These are phyloP conservation scores for Elaeis oleifera DNA, from an alignment of 202 grass and related monocot genomes.

Conservation along the genomic window DNA sequence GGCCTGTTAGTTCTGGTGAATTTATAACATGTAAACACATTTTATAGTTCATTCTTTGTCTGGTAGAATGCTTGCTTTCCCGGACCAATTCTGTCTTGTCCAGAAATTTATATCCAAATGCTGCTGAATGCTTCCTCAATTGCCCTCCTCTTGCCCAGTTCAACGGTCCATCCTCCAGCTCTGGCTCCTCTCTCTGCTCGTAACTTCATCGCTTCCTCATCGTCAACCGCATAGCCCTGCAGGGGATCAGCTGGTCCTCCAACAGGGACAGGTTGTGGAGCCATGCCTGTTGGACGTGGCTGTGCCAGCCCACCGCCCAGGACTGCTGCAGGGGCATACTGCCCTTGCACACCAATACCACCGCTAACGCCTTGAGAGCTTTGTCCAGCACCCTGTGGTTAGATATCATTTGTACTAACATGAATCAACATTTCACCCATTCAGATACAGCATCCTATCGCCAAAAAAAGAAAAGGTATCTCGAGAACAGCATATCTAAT, in stretches of 20 bases:
- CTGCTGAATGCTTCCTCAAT: slow-evolving; percentile 71
- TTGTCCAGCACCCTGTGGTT: slow-evolving; percentile 51
- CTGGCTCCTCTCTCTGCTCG: slow-evolving; percentile 46
- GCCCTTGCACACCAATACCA: slow-evolving; percentile 45
- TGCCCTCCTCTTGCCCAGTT: slow-evolving; percentile 68
- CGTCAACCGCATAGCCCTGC: slow-evolving; percentile 38
- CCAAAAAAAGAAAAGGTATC: too few species aligned
- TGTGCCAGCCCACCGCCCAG: slow-evolving; percentile 42
- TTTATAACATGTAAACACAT: too few species aligned
- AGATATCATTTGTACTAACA: too few species aligned
- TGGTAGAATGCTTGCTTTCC: too few species aligned
- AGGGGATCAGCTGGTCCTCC: slow-evolving; percentile 32
- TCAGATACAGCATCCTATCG: too few species aligned
- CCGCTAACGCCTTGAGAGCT: slow-evolving; percentile 50
- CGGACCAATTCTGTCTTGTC: too few species aligned
- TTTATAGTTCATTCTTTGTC: too few species aligned
- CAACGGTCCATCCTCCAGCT: slow-evolving; percentile 76
- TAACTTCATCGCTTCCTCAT: slow-evolving; percentile 57
- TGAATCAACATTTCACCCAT: too few species aligned
- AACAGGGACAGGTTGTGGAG: slow-evolving; percentile 41
- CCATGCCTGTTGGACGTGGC: slow-evolving; percentile 62
- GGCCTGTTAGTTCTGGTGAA: too few species aligned
- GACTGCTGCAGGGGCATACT: slow-evolving; percentile 60
- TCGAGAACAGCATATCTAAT: too few species aligned
- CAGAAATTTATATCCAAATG: slow-evolving; percentile 40